Base-by-base conservation (phyloP, 352 stramenopile genomes). In the Hyaloperonospora arabidopsidis region DNA sequence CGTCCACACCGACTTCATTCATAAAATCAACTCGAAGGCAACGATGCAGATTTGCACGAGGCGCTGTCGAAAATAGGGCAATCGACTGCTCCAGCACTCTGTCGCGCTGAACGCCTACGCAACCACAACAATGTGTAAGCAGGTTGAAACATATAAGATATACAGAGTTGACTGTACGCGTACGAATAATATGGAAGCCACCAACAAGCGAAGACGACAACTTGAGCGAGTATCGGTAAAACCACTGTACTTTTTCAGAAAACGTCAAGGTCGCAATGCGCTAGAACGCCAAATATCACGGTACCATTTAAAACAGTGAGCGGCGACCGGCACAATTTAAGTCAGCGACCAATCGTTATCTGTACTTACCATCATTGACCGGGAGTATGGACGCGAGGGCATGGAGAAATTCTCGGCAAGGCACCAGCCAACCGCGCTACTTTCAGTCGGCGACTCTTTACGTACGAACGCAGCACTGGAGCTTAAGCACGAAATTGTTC, bases 11-110 rank as follows among this genome's bases (percentile, higher is more conserved):
- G n/a, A 64, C 70, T 56, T 93, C 81, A 28, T 87, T 77, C 49
- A 87, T 72, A 59, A 97, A 96, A 45, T 95, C 74, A 25, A 95
- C 79, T 1, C 82, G 73, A 41, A 96, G 59, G n/a, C 83, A 82
- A 8, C 77, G 76, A 39, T 78, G 79, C 2, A 93, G 53, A 12
- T 63, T 73, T 38, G 64, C 52, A 15, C 65, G 58, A 2, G 79
- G 76, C 5, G 72, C 67, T 4, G 70, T 67, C 49, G 80, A 64
- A 40, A 92, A 72, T 4, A 89, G 62, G 18, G 70, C 43, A 56
- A 86, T 70, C 6, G 76, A 87, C 38, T 92, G 73, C 44, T 88
- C 76, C 36, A 92, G 59, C 13, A 92, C 65, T 23, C 68, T 72
- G n/a, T 89, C 63, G 0, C 79, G 77, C 35, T 83, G 61, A 40